Base-by-base conservation (phyloP, 306 rosid species). In the Cicer bijugum region DNA sequence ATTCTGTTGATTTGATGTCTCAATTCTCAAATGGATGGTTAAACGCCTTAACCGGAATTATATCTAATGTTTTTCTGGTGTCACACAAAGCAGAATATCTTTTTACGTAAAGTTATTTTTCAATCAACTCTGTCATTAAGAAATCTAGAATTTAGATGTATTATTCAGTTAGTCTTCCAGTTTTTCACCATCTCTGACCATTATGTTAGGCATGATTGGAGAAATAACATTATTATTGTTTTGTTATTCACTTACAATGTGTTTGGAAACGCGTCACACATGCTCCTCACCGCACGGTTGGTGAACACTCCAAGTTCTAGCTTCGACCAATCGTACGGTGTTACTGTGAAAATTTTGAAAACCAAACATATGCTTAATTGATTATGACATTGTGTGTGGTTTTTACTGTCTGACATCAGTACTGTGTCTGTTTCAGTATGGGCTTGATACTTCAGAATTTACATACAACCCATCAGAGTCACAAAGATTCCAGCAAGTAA, bases 401-500 rank as follows among this genome's bases (percentile, higher is more conserved):
- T 40, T 55, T 33, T 17, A 39, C 40, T 71, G 19, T 59, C 45
- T 51, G 51, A 67, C 79, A 58, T 48, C 28, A 33, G 44, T 15
- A 14, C 16, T 61, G 67, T 55, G 75, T 52, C 64, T 70, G 53
- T 52, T 81, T 65, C 97, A 95, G 99, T 95, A 95, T 19, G 99
- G 99, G 74, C 92, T 95, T 6, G 97, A 95, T 78, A 95, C 99
- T 52, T 67, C 99, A 0, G 95, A 91, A 78, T 95, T 90, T 69
- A 86, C 99, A 11, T 95, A 95, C 91, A 92, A 95, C 84, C 99
- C 99, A 58, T 90, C 91, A 0, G 99, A 95, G 80, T 81, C 99
- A 9, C 46, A 83, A 60, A 88, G 97, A 86, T 64, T 17, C 81
- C 97, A 87, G 89, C 97, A 84, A 77, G 92, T 28, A 45, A 75